phyloP scores from a whole-genome alignment of 139 green algal species.

The Astrephomene gubernaculifera region DNA sequence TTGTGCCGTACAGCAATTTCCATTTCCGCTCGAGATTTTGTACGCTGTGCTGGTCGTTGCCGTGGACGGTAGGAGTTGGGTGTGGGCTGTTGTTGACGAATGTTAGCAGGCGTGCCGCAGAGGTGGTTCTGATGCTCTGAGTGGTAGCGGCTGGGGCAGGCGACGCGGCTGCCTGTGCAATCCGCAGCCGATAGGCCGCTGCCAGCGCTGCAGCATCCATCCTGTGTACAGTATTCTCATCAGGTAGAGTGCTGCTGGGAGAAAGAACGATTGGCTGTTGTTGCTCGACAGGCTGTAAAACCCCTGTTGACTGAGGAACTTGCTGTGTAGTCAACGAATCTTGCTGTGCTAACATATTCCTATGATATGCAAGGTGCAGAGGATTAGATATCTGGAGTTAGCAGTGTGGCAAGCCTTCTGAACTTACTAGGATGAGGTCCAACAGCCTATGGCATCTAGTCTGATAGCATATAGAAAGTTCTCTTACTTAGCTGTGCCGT shows the following conservation, averaged over 20 bases:
- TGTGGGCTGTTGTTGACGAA: slow-evolving; percentile 8
- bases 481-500: too few relatives aligned
- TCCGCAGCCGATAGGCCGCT: not conserved
- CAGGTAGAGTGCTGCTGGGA: not conserved
- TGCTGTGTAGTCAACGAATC: not conserved
- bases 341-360: not conserved
- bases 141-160: not conserved
- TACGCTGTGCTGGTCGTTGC: not conserved
- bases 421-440: too few relatives aligned
- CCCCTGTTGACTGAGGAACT: not conserved
- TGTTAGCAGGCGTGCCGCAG: not conserved
- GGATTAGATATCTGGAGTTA: too few relatives aligned
- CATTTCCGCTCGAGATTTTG: slow-evolving; percentile 15
- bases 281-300: not conserved
- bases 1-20: not conserved
- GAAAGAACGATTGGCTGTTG: slow-evolving; percentile 3
- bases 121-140: not conserved
- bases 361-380: not conserved
- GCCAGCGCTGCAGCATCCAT: slow-evolving; percentile 2
- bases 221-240: not conserved
- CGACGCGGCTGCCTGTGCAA: not conserved
- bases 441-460: too few relatives aligned
- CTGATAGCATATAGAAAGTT: too few relatives aligned
- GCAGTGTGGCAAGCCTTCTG: too few relatives aligned
- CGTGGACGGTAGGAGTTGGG: slow-evolving; percentile 4